Percentiles rank a stretch among this genome's conserved stretches.
These are phyloP conservation scores for Buddleja alternifolia DNA, from an alignment of 257 asterid species.

Conservation along the genomic window DNA sequence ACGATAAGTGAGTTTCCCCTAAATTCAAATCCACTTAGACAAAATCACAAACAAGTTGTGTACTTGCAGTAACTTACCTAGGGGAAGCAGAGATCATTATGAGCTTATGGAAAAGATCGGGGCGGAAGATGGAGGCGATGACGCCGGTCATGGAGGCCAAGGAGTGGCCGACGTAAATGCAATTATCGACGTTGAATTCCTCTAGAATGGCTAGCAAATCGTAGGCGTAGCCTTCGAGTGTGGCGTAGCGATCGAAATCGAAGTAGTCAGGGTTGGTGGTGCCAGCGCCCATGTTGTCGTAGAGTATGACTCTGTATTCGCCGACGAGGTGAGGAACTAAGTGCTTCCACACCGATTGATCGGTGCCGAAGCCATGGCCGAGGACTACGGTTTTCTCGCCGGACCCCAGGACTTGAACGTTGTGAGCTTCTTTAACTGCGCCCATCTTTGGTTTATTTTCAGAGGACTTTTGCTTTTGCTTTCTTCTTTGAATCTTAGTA, in stretches of 20 bases:
- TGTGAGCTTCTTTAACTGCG: conserved; percentile 58
- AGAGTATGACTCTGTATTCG: conserved; percentile 48
- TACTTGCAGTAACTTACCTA: conserved; percentile 36
- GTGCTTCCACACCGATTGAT: conserved; percentile 80
- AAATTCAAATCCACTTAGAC: not conserved
- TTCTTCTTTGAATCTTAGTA: not conserved
- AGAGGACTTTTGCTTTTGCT: not conserved
- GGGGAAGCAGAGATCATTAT: conserved; percentile 65
- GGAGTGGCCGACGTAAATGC: conserved; percentile 75
- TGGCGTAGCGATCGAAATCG: conserved; percentile 66
- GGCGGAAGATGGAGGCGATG: conserved; percentile 67
- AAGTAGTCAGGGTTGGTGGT: conserved; percentile 77
- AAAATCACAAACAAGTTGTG: not conserved
- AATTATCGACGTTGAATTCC: conserved; percentile 48
- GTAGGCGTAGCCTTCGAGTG: conserved; percentile 67
- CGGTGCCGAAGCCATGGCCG: conserved; percentile 81
- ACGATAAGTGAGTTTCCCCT: too few relatives aligned
- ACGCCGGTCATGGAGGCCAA: conserved; percentile 72
- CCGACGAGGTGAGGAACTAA: conserved; percentile 69
- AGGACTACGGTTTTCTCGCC: conserved; percentile 55
- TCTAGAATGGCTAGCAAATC: conserved; percentile 68
- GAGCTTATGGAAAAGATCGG: conserved; percentile 64
- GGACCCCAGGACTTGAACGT: conserved; percentile 60
- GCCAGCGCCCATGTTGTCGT: conserved; percentile 82
- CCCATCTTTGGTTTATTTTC: conserved; percentile 38